Base-by-base conservation (phyloP, 768 basidiomycete species). In the Russula emetica region DNA sequence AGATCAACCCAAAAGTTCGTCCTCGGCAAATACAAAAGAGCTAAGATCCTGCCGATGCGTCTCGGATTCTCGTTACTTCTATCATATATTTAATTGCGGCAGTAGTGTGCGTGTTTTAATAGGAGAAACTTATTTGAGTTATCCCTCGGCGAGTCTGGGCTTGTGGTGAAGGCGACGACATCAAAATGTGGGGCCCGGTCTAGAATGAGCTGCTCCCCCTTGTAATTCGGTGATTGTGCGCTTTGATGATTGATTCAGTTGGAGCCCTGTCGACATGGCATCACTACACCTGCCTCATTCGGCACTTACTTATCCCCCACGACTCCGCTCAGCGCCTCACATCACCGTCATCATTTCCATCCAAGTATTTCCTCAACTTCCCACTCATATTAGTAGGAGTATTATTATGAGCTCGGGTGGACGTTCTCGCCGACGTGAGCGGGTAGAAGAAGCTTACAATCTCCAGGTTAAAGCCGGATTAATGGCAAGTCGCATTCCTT, bases 381-480 rank as follows among this genome's bases (percentile, higher is more conserved):
- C 45, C 9, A 24, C 47, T 26, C 57, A n/a, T 14, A 32, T 7
- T 22, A 11, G 18, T 22, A 11, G 18, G 38, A 40, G 16, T 7
- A 9, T 16, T 18, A 36, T 16, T 16, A 64, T 60, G 58, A 50
- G n/a, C 38, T 40, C 45, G 36, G 36, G 13, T 22, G 63, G 64
- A 3, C 59, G 76, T 67, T 74, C 76, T 58, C 80, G 78, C 63
- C 76, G 80, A 42, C 77, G 78, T 57, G 78, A 83, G 71, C 83
- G 85, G 63, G 79, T 82, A 55, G 80, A 87, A 24, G 76, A 75
- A 68, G 87, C 87, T 38, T 81, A 87, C 63, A 74, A 75, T 50
- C 67, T 88, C 22, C 87, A 88, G 70, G 77, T 80, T n/a, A 77
- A 73, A 64, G 85, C 85, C 57, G 87, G 80, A 9, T 75, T 67